Evolutionary conservation across 2,329 filamentous ascomycete species (phyloP).

Genomic region (Fusarium albosuccineum): DNA sequence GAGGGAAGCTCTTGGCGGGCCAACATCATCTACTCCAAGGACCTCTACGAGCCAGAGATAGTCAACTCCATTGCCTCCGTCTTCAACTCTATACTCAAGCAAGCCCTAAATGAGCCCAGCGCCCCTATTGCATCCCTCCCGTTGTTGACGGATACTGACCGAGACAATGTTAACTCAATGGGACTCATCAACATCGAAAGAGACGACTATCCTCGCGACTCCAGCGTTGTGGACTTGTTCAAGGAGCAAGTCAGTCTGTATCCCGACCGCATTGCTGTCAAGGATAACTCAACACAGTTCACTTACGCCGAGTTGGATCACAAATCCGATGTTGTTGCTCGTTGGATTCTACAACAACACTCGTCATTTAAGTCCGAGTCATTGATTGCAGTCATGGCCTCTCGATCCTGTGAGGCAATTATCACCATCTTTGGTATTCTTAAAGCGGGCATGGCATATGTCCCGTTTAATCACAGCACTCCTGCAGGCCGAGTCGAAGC

Average conservation of each 20-base stretch:
- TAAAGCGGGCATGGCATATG: slow-evolving; percentile 35
- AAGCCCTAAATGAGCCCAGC: slow-evolving; percentile 5
- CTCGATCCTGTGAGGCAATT: slow-evolving; percentile 22
- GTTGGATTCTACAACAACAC: no score
- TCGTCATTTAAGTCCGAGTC: no score
- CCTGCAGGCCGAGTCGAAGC: slow-evolving; percentile 21
- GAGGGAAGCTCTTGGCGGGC: slow-evolving; percentile 17
- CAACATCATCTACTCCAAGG: slow-evolving; percentile 25
- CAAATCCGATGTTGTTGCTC: slow-evolving; percentile 15
- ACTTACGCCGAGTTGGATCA: slow-evolving; percentile 40
- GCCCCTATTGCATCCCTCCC: slow-evolving; percentile 5
- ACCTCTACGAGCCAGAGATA: slow-evolving; percentile 32
- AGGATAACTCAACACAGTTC: slow-evolving; percentile 18
- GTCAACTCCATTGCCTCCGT: slow-evolving; percentile 33
- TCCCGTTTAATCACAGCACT: slow-evolving; percentile 32
- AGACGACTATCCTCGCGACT: slow-evolving; percentile 33
- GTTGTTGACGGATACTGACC: slow-evolving; percentile 2
- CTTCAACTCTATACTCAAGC: slow-evolving; percentile 32
- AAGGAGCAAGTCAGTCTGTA: slow-evolving; percentile 28
- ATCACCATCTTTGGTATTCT: slow-evolving; percentile 29
- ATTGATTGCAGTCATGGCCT: slow-evolving; percentile 22
- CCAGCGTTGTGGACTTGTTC: slow-evolving; percentile 42
- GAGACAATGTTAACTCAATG: slow-evolving; percentile 19
- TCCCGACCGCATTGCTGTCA: slow-evolving; percentile 36
- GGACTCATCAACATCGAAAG: slow-evolving; percentile 32